Evolutionary conservation across 2,329 filamentous ascomycete species (phyloP), one percentile per base, ranked within the genome.

Genomic region (Blastomyces emzantsi): DNA sequence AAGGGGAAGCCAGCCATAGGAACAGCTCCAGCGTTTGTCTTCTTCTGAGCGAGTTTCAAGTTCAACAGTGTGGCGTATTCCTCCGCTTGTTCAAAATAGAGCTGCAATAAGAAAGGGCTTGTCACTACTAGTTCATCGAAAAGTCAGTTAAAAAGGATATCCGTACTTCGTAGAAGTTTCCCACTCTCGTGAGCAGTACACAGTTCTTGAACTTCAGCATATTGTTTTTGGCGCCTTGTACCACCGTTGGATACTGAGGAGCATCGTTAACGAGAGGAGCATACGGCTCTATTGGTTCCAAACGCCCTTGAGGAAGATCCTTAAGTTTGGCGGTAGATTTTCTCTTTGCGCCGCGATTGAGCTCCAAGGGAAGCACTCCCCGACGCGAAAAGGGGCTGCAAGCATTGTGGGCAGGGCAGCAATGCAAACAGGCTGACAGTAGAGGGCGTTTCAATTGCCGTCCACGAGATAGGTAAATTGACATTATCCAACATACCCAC

Each of bases 21-120:
- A 22, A 99, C 90, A 28, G 85, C 83, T 0, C 89, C 90, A 9
- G 87, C 87, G 67, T 79, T 89, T n/a, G 89, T 91, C 75, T 86
- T 92, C 74, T 90, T 94, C 63, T 84, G 84, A 2, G 89, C 87
- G 62, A 96, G 86, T 75, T 97, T 97, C 71, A 99, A 78, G 70
- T 92, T 94, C 67, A 99, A 81, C 55, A 96, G 80, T 0, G 92
- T 90, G 1, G 89, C 93, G 74, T 89, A 89, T 72, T 96, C 87
- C 64, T 96, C 90, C 13, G 95, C 94, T 74, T 99, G 92, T 70
- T 96, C 89, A 75, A 97, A 95, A 78, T 99, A 99, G 64, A 99
- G 80, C 83, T 80, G 63, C 22, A 58, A n/a, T 6, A 47, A 25
- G 64, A 67, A 28, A 39, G 33, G 28, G 57, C n/a, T 39, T 30